A percentile compares a stretch with the other conserved stretches of the same genome.
phyloP scores from a whole-genome alignment of 2,329 filamentous ascomycete genomes.

The Penicillium psychrosexuale region DNA sequence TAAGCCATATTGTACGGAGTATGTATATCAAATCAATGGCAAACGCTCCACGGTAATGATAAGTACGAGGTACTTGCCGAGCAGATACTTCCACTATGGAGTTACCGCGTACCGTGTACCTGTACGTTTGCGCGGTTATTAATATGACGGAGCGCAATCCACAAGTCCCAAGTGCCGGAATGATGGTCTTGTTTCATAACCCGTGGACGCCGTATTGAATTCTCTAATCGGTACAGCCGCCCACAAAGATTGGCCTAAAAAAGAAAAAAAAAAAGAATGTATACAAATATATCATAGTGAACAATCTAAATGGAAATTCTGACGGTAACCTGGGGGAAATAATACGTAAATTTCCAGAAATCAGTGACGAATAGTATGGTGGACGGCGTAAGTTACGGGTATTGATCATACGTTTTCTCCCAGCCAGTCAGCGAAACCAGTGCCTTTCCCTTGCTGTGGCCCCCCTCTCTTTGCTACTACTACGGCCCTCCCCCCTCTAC shows the following conservation, averaged over 20 bases:
- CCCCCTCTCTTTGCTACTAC: slow-evolving; percentile 34
- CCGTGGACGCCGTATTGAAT: background rate
- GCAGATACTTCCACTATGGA: slow-evolving; percentile 12
- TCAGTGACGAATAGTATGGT: background rate
- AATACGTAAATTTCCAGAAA: background rate
- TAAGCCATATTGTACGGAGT: background rate
- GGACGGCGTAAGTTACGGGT: slow-evolving; percentile 16
- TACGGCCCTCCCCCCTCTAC: slow-evolving; percentile 33
- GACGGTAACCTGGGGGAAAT: background rate
- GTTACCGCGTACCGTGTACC: slow-evolving; percentile 17
- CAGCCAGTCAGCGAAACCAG: slow-evolving; percentile 28
- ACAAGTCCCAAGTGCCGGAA: slow-evolving; percentile 12
- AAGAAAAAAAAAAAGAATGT: slow-evolving; percentile 4
- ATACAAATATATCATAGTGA: background rate
- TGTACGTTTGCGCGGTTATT: slow-evolving; percentile 19
- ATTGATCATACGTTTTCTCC: slow-evolving; percentile 21
- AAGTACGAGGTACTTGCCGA: slow-evolving; percentile 14
- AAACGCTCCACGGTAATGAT: slow-evolving; percentile 1
- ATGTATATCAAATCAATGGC: background rate
- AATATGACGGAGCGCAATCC: slow-evolving; percentile 18
- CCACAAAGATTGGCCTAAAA: background rate
- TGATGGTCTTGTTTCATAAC: slow-evolving; percentile 14
- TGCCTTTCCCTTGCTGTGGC: slow-evolving; percentile 27
- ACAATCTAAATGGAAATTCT: background rate
- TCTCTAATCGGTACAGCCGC: background rate